A percentile compares a stretch with the other conserved stretches of the same genome.
phyloP scores from a whole-genome alignment of 768 basidiomycete genomes.

The Tricholoma furcatifolium region DNA sequence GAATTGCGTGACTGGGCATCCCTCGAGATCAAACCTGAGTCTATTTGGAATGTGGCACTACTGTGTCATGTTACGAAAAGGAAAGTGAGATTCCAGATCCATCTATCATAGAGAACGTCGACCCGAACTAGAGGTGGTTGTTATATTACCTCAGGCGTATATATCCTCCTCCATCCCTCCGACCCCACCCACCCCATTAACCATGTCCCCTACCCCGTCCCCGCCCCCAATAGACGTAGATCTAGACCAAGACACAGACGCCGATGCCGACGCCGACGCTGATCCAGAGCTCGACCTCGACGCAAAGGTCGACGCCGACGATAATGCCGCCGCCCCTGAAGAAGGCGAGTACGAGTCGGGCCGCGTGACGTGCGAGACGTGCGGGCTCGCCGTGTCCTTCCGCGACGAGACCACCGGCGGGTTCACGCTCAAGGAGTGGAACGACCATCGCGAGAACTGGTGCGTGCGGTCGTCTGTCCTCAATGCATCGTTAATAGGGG shows the following conservation, averaged over 20 bases:
- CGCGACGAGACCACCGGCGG: slow-evolving; percentile 60
- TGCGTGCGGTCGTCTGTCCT: slow-evolving; percentile 26
- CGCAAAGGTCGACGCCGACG: background rate
- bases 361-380: slow-evolving; percentile 63
- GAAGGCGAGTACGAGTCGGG: slow-evolving; percentile 62
- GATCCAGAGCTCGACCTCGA: background rate
- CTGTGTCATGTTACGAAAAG: too few relatives aligned
- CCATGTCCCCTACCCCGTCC: too few relatives aligned
- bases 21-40: too few relatives aligned
- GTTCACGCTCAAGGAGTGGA: slow-evolving; percentile 72
- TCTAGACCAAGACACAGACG: background rate
- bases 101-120: too few relatives aligned
- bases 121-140: too few relatives aligned
- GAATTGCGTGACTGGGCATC: too few relatives aligned
- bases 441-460: slow-evolving; percentile 62
- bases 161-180: too few relatives aligned
- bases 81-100: too few relatives aligned
- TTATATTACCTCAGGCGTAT: too few relatives aligned
- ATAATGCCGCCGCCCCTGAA: background rate
- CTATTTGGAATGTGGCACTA: too few relatives aligned
- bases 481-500: background rate
- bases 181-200: too few relatives aligned
- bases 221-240: background rate
- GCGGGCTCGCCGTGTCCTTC: slow-evolving; percentile 61
- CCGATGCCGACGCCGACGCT: background rate